These are phyloP conservation scores for Ampelocalamus luodianensis DNA, from an alignment of 176 grass and related monocot genomes.

Conservation along the genomic window DNA sequence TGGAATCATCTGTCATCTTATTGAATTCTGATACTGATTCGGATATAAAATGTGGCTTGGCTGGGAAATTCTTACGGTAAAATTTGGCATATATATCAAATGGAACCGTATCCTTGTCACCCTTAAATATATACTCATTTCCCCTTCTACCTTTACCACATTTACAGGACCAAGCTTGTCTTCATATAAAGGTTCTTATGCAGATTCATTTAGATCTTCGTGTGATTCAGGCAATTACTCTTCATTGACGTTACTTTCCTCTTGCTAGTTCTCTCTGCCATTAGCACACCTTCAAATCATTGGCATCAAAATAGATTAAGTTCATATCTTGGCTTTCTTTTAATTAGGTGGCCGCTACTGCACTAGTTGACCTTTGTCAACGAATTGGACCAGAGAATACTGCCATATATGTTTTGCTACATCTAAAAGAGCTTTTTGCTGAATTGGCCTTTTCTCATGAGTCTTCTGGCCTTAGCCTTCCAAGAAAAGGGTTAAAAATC, in stretches of 20 bases:
- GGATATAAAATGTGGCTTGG: constrained; percentile 32
- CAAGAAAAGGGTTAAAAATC: constrained; percentile 53
- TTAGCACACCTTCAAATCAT: constrained; percentile 3
- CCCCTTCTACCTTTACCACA: constrained; percentile 21
- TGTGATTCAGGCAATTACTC: constrained; percentile 67
- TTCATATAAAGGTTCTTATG: constrained; percentile 81
- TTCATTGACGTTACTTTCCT: neutral
- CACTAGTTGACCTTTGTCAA: constrained; percentile 75
- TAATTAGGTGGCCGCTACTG: constrained; percentile 74
- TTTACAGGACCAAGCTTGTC: constrained; percentile 84
- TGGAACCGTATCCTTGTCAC: constrained; percentile 10
- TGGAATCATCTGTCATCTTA: neutral
- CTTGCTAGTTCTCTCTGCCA: constrained; percentile 25
- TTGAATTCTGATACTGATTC: constrained; percentile 25
- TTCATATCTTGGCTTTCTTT: constrained; percentile 33
- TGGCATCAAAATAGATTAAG: neutral
- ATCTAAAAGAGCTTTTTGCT: constrained; percentile 82
- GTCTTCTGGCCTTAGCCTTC: constrained; percentile 46
- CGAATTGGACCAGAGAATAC: constrained; percentile 77
- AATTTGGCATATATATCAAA: constrained; percentile 36
- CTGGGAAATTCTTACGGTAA: constrained; percentile 34
- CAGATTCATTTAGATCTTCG: constrained; percentile 75
- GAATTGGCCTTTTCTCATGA: constrained; percentile 77
- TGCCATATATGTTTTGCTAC: constrained; percentile 64
- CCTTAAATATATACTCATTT: constrained; percentile 34